Conservation (phyloP, 331 rosid genomes). For the Rosa hybrid region DNA sequence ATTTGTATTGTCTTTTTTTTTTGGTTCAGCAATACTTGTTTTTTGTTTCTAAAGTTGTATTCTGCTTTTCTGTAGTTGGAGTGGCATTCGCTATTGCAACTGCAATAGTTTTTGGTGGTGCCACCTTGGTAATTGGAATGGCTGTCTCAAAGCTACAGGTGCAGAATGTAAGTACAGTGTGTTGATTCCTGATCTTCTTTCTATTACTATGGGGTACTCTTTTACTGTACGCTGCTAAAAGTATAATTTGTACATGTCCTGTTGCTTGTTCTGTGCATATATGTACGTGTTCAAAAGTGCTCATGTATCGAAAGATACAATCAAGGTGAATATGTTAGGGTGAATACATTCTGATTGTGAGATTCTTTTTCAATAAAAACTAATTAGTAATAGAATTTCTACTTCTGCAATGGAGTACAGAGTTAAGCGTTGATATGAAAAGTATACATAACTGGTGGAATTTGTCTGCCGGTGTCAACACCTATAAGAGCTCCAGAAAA, state of each 20-base stretch:
- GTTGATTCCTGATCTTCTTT: conserved; percentile 2
- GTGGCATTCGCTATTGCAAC: conserved; percentile 82
- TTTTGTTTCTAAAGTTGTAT: neutral
- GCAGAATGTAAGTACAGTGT: conserved; percentile 50
- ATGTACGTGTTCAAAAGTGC: neutral
- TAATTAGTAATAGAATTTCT: neutral
- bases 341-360: neutral
- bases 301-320: neutral
- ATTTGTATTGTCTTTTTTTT: no score
- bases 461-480: neutral
- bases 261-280: neutral
- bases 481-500: neutral
- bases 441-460: neutral
- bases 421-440: neutral
- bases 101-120: conserved; percentile 73
- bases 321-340: neutral
- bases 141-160: conserved; percentile 68
- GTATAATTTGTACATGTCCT: neutral
- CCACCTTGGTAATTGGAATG: conserved; percentile 61
- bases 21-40: neutral
- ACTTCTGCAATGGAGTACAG: neutral
- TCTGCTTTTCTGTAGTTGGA: conserved; percentile 57
- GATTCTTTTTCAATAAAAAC: neutral
- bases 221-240: neutral
- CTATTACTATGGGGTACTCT: neutral